A percentile compares a stretch with the other conserved stretches of the same genome.
Evolutionary conservation across 805 yeast species (phyloP).

Genomic region (Kodamaea jinghongensis): DNA sequence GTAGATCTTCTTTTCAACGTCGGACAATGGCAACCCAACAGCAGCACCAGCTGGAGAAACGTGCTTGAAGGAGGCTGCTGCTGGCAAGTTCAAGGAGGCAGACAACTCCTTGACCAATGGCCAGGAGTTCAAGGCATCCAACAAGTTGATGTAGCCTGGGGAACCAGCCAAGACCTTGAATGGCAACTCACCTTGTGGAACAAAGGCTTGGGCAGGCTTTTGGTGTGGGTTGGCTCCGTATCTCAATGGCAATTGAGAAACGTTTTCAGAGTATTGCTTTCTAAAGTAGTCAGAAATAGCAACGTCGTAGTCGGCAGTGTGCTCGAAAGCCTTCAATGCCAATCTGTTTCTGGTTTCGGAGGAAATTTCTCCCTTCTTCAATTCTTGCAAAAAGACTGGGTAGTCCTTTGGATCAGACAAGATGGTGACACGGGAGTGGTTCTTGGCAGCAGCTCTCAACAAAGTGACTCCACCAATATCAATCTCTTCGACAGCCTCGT

Average conservation of each 20-base stretch:
- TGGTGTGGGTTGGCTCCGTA: constrained; percentile 99
- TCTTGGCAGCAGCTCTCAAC: constrained; percentile 97
- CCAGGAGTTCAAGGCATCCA: constrained; percentile 98
- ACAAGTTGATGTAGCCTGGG: constrained; percentile 95
- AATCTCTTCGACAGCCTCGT: constrained; percentile 97
- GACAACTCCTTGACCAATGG: constrained; percentile 96
- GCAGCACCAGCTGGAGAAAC: constrained; percentile 99
- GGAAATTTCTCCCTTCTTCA: constrained; percentile 69
- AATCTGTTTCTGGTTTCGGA: constrained; percentile 71
- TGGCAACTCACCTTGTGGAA: constrained; percentile 82
- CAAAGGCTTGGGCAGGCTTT: constrained; percentile 97
- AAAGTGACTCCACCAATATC: constrained; percentile 97
- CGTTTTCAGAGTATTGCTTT: constrained; percentile 90
- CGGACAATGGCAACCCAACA: constrained; percentile 90
- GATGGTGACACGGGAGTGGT: constrained; percentile 94
- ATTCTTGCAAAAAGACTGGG: constrained; percentile 79
- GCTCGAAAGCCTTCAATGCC: constrained; percentile 97
- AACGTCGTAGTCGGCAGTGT: constrained; percentile 95
- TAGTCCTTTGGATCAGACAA: constrained; percentile 94
- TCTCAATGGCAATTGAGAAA: constrained; percentile 87
- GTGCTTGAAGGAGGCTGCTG: constrained; percentile 98
- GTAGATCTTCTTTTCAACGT: constrained; percentile 90
- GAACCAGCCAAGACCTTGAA: constrained; percentile 92
- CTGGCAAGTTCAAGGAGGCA: constrained; percentile 91
- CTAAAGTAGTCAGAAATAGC: constrained; percentile 96